Base-by-base conservation (phyloP, 805 yeast species). In the Candida coleopterorum region DNA sequence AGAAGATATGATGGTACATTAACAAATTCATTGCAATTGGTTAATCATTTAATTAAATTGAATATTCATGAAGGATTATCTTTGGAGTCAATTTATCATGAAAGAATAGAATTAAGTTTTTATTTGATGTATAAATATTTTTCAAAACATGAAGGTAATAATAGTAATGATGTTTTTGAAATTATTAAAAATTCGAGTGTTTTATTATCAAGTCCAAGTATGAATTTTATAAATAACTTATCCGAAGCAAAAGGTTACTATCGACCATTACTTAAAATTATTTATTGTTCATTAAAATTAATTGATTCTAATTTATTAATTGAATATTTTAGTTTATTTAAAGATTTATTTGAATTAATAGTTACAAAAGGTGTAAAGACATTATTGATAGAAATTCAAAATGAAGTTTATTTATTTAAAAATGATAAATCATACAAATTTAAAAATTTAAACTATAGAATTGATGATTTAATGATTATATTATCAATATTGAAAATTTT, bases 21-120 rank as follows among this genome's bases (percentile, higher is more conserved):
- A 3, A 47, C 60, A 48, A 57, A 70, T 30, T 51, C 70, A 31
- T 43, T 64, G 20, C 46, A 46, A 2, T 51, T 66, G 18, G 78
- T 77, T 0, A 50, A 67, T 7, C 58, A 66, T 20, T 59, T 86
- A n/a, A 58, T 88, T 26, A 62, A 62, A 34, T 60, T 72, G 6
- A 77, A 75, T 44, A 53, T 58, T 23, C 64, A 68, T 1, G 78
- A 74, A 40, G 84, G 83, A 1, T 63, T 70, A 2, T 37, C 71
- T 4, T 75, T 77, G 47, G 55, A 60, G 3, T 72, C 70, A 14
- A 66, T 81, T 2, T 77, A 70, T 46, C 69, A 74, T 32, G 84
- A 74, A 35, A 71, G 95, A 34, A 64, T 80, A 26, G 89, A 85
- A 48, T 58, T 86, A 28, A 69, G 84, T 40, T 69, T 88, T 60